phyloP scores from a whole-genome alignment of 768 basidiomycete species.

The Termitomyces sp. region DNA sequence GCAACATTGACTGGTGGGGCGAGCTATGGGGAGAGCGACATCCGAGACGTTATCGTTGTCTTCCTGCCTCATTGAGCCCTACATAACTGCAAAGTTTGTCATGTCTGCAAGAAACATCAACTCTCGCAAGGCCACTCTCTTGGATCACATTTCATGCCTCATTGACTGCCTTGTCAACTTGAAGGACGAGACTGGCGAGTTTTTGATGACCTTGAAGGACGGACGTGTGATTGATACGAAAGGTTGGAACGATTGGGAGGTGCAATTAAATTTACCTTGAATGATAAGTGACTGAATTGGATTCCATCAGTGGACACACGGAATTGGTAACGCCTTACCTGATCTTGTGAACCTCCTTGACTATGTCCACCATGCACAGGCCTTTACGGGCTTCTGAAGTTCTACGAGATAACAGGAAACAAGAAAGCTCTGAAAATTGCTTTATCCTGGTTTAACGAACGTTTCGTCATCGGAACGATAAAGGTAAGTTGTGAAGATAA shows the following conservation, averaged over 20 bases:
- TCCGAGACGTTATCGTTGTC: neutral
- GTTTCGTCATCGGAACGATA: slow-evolving; percentile 43
- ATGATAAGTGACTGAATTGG: neutral
- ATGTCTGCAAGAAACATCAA: slow-evolving; percentile 30
- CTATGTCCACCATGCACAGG: slow-evolving; percentile 16
- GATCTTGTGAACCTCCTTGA: neutral
- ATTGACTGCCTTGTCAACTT: slow-evolving; percentile 44
- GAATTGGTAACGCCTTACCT: slow-evolving; percentile 24
- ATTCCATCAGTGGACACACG: slow-evolving; percentile 35
- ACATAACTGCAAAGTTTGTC: neutral
- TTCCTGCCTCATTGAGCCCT: neutral
- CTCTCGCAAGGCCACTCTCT: slow-evolving; percentile 19
- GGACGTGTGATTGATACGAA: slow-evolving; percentile 53
- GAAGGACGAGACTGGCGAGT: slow-evolving; percentile 47
- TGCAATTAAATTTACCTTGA: slow-evolving; percentile 7
- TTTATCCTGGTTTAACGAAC: slow-evolving; percentile 42
- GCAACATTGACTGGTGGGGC: neutral
- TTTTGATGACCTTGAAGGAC: slow-evolving; percentile 40
- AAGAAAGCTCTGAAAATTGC: slow-evolving; percentile 31
- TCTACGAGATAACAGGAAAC: slow-evolving; percentile 35
- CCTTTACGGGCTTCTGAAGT: slow-evolving; percentile 34
- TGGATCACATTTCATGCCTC: slow-evolving; percentile 27
- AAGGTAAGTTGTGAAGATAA: slow-evolving; percentile 24
- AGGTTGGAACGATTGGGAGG: slow-evolving; percentile 55
- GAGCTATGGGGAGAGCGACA: neutral